phyloP scores from a whole-genome alignment of 2,329 filamentous ascomycete species.

The Fusarium coffeatum region DNA sequence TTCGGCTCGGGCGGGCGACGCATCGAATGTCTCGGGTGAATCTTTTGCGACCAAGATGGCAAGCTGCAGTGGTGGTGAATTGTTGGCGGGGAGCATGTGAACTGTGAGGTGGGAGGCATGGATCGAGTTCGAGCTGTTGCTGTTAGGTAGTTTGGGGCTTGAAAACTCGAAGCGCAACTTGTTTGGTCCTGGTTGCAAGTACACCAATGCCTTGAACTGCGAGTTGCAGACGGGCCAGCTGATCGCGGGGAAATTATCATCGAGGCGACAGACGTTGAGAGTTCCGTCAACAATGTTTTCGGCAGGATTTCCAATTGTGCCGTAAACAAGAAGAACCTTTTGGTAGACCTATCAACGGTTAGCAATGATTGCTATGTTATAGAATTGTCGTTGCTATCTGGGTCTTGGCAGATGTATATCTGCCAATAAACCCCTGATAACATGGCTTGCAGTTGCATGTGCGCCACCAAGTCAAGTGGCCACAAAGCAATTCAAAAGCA shows the following conservation, averaged over 20 bases:
- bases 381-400: not conserved
- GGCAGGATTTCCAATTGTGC: conserved; percentile 79
- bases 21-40: conserved; percentile 86
- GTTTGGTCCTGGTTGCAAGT: conserved; percentile 92
- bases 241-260: conserved; percentile 85
- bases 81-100: conserved; percentile 85
- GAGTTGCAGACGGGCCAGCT: conserved; percentile 90
- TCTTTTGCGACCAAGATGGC: conserved; percentile 90
- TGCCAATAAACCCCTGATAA: conserved; percentile 24
- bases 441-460: conserved; percentile 27
- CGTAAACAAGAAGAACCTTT: conserved; percentile 85
- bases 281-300: conserved; percentile 79
- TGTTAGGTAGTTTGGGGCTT: conserved; percentile 81
- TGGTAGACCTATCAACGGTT: conserved; percentile 78
- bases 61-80: conserved; percentile 85
- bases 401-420: conserved; percentile 20
- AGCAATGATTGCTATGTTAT: conserved; percentile 33
- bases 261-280: conserved; percentile 81
- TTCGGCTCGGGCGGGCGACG: conserved; percentile 77
- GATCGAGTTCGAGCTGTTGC: conserved; percentile 72
- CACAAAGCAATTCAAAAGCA: conserved; percentile 22
- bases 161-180: conserved; percentile 87
- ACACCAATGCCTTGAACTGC: conserved; percentile 90
- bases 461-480: conserved; percentile 23
- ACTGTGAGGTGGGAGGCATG: conserved; percentile 85